Conservation (phyloP, 139 green algal genomes). For the Chlorella sp. region DNA sequence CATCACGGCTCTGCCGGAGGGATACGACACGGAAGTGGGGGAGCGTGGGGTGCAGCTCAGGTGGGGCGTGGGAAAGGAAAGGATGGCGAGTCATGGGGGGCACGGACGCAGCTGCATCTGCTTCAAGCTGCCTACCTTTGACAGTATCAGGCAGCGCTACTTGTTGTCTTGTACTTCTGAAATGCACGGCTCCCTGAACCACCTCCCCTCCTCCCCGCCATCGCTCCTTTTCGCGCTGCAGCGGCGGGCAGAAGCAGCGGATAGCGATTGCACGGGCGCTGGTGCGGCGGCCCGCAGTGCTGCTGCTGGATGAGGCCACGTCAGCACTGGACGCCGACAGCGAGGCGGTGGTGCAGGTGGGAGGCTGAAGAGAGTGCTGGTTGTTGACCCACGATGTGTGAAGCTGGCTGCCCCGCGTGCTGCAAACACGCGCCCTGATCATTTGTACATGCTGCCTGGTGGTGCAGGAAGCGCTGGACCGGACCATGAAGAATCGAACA, state of each 20-base stretch:
- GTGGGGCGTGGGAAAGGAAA: background rate
- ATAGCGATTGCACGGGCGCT: slow-evolving; percentile 95
- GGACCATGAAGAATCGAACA: slow-evolving; percentile 85
- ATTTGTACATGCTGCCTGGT: too few relatives aligned
- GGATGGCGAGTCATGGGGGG: too few relatives aligned
- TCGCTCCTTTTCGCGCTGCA: background rate
- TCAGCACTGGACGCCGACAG: slow-evolving; percentile 80
- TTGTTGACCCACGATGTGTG: too few relatives aligned
- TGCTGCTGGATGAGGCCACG: slow-evolving; percentile 97
- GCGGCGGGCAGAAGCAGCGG: slow-evolving; percentile 92
- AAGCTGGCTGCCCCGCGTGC: too few relatives aligned
- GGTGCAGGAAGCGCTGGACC: slow-evolving; percentile 91
- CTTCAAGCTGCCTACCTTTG: too few relatives aligned
- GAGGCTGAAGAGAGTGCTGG: background rate
- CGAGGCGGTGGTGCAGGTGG: slow-evolving; percentile 54
- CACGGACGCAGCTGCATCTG: too few relatives aligned
- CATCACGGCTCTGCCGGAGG: slow-evolving; percentile 76
- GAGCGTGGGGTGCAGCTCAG: slow-evolving; percentile 84
- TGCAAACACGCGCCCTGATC: too few relatives aligned
- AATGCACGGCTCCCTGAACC: too few relatives aligned
- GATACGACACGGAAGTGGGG: slow-evolving; percentile 88
- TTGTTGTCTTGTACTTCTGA: too few relatives aligned
- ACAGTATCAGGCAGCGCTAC: too few relatives aligned
- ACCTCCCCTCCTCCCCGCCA: background rate
- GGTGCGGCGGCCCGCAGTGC: slow-evolving; percentile 75